Conservation (phyloP, 768 basidiomycete species). For the Russula griseocarnosa region DNA sequence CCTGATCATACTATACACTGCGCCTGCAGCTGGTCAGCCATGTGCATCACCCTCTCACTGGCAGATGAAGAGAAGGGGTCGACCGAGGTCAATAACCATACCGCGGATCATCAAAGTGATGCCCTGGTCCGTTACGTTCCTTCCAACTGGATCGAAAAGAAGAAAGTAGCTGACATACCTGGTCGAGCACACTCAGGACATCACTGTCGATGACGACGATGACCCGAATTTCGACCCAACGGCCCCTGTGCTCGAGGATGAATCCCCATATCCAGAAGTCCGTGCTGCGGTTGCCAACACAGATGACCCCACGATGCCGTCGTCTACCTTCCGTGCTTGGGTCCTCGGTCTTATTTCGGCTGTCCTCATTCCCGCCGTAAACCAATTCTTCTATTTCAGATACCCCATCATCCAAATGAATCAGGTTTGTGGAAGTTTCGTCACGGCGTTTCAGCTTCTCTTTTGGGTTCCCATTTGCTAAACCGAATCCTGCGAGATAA, state of each 20-base stretch:
- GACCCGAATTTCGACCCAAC: slow-evolving; percentile 38
- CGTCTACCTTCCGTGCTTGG: slow-evolving; percentile 39
- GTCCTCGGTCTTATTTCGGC: slow-evolving; percentile 44
- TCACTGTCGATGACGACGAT: slow-evolving; percentile 31
- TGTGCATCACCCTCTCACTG: not conserved
- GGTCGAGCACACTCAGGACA: not conserved
- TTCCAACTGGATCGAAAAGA: not conserved
- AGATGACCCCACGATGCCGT: slow-evolving; percentile 43
- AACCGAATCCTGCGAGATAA: slow-evolving; percentile 13
- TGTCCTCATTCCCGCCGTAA: slow-evolving; percentile 63
- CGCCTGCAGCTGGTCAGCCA: slow-evolving; percentile 16
- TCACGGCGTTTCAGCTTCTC: not conserved
- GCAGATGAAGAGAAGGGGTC: slow-evolving; percentile 28
- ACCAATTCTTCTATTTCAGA: slow-evolving; percentile 74
- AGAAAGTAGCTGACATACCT: not conserved
- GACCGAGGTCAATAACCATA: slow-evolving; percentile 28
- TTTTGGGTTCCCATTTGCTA: slow-evolving; percentile 3
- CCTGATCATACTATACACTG: not conserved
- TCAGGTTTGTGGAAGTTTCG: slow-evolving; percentile 26
- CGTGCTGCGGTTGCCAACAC: slow-evolving; percentile 48
- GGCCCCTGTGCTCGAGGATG: slow-evolving; percentile 38
- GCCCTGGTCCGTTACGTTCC: not conserved
- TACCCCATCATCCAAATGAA: slow-evolving; percentile 47
- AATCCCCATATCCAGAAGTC: slow-evolving; percentile 54
- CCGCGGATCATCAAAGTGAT: not conserved